Conservation (phyloP, 148 eudicot genomes). For the Camellia granthamiana region DNA sequence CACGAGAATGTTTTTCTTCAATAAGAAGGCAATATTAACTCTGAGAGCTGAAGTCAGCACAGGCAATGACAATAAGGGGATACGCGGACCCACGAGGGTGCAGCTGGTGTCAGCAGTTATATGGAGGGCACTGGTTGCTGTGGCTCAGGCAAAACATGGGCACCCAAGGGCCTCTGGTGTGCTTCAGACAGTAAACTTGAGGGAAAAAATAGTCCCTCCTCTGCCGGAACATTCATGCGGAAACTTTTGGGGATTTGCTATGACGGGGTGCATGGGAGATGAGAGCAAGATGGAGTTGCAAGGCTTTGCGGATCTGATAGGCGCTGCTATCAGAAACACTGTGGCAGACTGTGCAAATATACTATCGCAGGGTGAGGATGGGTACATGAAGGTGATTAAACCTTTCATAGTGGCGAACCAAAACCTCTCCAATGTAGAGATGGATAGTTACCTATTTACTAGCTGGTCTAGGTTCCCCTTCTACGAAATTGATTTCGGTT, state of each 20-base stretch:
- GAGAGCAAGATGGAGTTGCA: background rate
- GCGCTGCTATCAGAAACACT: too few species aligned
- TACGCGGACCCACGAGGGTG: too few species aligned
- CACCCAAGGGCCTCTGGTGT: too few species aligned
- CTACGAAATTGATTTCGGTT: constrained; percentile 20
- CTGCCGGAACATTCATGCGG: background rate
- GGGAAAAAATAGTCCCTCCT: background rate
- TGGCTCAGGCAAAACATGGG: too few species aligned
- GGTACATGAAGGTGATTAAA: too few species aligned
- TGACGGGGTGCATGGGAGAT: background rate
- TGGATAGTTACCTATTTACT: background rate
- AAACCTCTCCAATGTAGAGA: too few species aligned
- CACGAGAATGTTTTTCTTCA: background rate
- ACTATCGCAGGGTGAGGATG: too few species aligned
- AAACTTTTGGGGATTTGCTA: background rate
- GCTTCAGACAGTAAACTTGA: background rate
- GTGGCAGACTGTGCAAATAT: background rate
- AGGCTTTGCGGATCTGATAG: background rate
- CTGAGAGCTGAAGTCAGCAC: background rate
- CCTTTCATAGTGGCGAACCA: too few species aligned
- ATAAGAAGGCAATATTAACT: background rate
- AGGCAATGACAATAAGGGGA: too few species aligned
- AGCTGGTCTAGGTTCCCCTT: constrained; percentile 9
- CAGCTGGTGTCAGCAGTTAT: too few species aligned
- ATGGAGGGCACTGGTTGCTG: too few species aligned